A percentile compares a stretch with the other conserved stretches of the same genome.
Evolutionary conservation across 2,329 filamentous ascomycete species (phyloP).

Genomic region (Emergomyces pasteurianus): DNA sequence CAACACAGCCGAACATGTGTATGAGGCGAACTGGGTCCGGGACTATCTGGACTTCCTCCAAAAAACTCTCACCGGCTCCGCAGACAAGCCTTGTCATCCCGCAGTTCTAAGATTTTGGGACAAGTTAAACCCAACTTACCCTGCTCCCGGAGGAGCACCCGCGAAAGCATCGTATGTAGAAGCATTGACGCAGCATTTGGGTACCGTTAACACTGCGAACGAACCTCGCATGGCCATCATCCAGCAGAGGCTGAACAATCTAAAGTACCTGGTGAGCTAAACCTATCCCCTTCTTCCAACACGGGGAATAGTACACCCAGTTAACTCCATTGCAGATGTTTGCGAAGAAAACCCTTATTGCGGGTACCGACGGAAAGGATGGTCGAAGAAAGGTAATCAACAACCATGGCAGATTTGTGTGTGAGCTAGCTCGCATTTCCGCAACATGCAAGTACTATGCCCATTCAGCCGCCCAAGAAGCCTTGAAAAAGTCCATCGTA

Average conservation of each 20-base stretch:
- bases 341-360: conserved; percentile 1
- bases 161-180: background rate
- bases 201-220: background rate
- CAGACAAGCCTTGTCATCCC: background rate
- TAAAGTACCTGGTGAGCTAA: conserved; percentile 1
- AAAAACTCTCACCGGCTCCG: background rate
- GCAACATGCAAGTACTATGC: conserved; percentile 5
- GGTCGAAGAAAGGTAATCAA: background rate
- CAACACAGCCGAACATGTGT: conserved; percentile 4
- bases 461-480: background rate
- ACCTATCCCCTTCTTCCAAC: background rate
- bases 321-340: conserved; percentile 3
- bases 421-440: conserved; percentile 3
- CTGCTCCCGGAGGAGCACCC: background rate
- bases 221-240: conserved; percentile 1
- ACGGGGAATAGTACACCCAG: background rate
- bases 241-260: conserved; percentile 1
- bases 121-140: background rate
- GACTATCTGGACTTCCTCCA: conserved; percentile 2
- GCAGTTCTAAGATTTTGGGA: background rate
- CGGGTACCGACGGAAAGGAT: background rate
- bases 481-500: background rate
- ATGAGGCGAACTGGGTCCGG: conserved; percentile 5
- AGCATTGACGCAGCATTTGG: conserved; percentile 5
- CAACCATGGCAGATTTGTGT: background rate